These are phyloP conservation scores for Vigna unguiculata DNA, from an alignment of 306 rosid genomes.

Conservation along the genomic window DNA sequence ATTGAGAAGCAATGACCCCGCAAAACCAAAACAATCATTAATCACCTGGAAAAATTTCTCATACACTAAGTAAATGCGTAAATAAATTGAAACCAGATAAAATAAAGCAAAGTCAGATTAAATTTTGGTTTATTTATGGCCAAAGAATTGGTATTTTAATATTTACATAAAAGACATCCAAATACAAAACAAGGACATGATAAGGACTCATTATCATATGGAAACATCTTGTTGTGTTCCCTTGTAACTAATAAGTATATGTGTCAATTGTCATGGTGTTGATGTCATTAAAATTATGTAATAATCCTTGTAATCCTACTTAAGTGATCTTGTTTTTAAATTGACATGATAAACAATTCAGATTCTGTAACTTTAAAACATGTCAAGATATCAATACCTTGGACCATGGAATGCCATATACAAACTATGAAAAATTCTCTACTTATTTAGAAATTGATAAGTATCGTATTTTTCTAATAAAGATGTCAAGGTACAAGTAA, in stretches of 20 bases:
- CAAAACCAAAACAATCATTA: constrained; percentile 90
- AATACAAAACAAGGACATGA: constrained; percentile 20
- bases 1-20: constrained; percentile 96
- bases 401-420: neutral
- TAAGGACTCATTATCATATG: neutral
- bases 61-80: constrained; percentile 40
- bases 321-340: too few relatives aligned
- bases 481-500: constrained; percentile 19
- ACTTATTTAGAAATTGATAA: constrained; percentile 20
- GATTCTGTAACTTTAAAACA: too few relatives aligned
- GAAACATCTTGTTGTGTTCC: constrained; percentile 2
- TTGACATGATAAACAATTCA: too few relatives aligned
- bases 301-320: constrained; percentile 17
- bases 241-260: constrained; percentile 17
- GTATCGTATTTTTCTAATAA: constrained; percentile 10
- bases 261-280: constrained; percentile 24
- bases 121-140: constrained; percentile 31
- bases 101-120: constrained; percentile 12
- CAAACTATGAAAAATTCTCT: neutral
- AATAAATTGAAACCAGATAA: neutral
- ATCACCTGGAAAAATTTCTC: constrained; percentile 72
- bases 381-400: neutral
- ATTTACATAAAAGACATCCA: constrained; percentile 25
- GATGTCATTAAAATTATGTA: neutral
- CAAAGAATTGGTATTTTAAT: constrained; percentile 31